A percentile compares a stretch with the other conserved stretches of the same genome.
Conservation (phyloP, 2,329 filamentous ascomycete species). For the Aspergillus sp. region DNA sequence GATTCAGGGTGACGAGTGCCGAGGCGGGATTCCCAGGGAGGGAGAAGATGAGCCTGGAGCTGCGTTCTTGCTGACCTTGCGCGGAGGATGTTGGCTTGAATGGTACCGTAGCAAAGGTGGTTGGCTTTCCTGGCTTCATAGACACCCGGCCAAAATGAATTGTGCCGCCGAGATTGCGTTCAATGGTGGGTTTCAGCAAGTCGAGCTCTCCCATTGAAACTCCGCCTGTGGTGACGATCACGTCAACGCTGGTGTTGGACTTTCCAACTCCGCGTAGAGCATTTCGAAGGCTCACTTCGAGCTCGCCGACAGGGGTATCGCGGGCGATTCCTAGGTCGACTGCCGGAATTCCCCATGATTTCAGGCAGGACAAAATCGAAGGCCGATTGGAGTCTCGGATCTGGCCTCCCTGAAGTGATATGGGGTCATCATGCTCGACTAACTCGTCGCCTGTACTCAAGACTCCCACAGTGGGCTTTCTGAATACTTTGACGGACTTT, state of each 20-base stretch:
- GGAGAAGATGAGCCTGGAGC: conserved; percentile 76
- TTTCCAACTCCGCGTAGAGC: conserved; percentile 61
- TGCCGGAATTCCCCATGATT: conserved; percentile 72
- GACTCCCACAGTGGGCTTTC: conserved; percentile 76
- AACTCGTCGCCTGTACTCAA: conserved; percentile 96
- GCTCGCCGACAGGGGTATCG: conserved; percentile 57
- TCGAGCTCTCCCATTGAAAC: conserved; percentile 98
- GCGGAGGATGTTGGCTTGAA: conserved; percentile 50
- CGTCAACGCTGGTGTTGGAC: conserved; percentile 56
- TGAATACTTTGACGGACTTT: conserved; percentile 68
- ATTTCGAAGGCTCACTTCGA: conserved; percentile 75
- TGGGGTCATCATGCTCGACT: conserved; percentile 66
- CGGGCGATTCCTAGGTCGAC: conserved; percentile 81
- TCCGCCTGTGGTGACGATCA: conserved; percentile 88
- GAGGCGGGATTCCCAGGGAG: conserved; percentile 93
- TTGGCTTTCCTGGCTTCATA: conserved; percentile 98
- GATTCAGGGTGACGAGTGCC: conserved; percentile 86
- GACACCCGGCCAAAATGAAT: conserved; percentile 95
- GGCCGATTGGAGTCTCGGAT: conserved; percentile 93
- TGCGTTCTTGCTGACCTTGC: conserved; percentile 53
- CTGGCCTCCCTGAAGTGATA: conserved; percentile 70
- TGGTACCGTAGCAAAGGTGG: conserved; percentile 89
- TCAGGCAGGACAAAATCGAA: conserved; percentile 75
- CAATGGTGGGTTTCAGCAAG: conserved; percentile 92
- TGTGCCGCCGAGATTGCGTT: conserved; percentile 81